These are phyloP conservation scores for Aurinia saxatilis DNA, from an alignment of 345 rosid genomes.

Conservation along the genomic window DNA sequence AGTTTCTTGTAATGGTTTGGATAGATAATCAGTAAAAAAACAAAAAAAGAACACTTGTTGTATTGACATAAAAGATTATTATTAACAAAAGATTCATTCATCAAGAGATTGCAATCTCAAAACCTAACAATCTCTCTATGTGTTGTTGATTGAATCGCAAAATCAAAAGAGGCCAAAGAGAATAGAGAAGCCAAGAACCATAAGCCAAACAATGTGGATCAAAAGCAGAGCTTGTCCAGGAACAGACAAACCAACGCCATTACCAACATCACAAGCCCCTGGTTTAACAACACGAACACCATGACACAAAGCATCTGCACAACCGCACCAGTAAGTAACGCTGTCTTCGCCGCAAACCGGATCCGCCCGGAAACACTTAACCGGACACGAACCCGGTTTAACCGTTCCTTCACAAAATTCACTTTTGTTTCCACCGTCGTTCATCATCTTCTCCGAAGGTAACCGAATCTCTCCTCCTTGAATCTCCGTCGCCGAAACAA, in stretches of 20 bases:
- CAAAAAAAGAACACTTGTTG: background rate
- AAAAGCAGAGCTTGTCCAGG: slow-evolving; percentile 85
- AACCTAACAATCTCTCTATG: background rate
- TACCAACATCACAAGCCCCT: slow-evolving; percentile 76
- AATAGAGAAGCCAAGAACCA: slow-evolving; percentile 78
- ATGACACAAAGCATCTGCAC: slow-evolving; percentile 67
- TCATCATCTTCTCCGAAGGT: slow-evolving; percentile 26
- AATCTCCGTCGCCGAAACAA: background rate
- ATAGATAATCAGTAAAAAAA: background rate
- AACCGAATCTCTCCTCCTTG: slow-evolving; percentile 19
- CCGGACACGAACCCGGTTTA: slow-evolving; percentile 55
- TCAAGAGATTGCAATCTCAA: background rate
- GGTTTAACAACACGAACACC: slow-evolving; percentile 55
- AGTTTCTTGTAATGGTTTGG: background rate
- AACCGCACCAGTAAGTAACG: slow-evolving; percentile 97
- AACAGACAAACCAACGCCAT: slow-evolving; percentile 60
- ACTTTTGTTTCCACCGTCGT: slow-evolving; percentile 5
- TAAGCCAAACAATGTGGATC: slow-evolving; percentile 87
- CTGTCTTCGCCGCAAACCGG: slow-evolving; percentile 89
- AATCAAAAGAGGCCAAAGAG: slow-evolving; percentile 66
- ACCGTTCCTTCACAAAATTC: slow-evolving; percentile 20
- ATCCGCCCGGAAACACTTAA: slow-evolving; percentile 73
- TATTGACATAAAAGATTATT: background rate
- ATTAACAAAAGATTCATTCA: slow-evolving; percentile 7
- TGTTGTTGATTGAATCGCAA: background rate